Base-by-base conservation (phyloP, 2,329 filamentous ascomycete genomes). In the Cladophialophora bantiana region DNA sequence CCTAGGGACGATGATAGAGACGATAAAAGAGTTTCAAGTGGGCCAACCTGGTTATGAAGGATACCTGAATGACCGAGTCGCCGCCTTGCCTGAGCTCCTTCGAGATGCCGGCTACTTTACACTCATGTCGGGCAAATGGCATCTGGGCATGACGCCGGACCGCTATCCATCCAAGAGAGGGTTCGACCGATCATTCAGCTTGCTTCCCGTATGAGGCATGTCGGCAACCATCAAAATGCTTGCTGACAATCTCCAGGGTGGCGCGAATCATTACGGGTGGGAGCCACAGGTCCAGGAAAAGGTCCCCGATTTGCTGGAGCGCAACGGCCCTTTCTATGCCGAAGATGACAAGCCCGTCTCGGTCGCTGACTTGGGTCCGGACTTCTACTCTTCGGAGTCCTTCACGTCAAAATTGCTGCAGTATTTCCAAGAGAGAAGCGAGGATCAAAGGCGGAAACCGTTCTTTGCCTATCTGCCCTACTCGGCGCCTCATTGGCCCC, bases 401-500 rank as follows among this genome's bases (percentile, higher is more conserved):
- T 69, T 69, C 55, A 62, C 67, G 26, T 59, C 54, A 34, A 69
- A 64, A 50, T 35, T 69, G 7, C 32, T 69, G 31, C 45, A 67
- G 31, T 69, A 66, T 18, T 38, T 69, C 7, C 55, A 62, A n/a
- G 45, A 67, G 48, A 45, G 67, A 13, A 20, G 54, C 80, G 1
- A 63, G 2, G 12, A 36, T 10, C 48, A 67, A 35, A 52, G 56
- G 40, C 55, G 56, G 31, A 50, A 68, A 31, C 69, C 69, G 1
- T 71, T 71, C 58, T 71, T 71, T 56, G 69, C 69, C 13, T 71
- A 69, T 36, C 62, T 71, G 0, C 85, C 86, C 1, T 89, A 88
- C 74, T 86, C 86, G 0, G 87, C 86, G 0, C 86, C 86, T 1
- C 86, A 89, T 70, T 89, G 87, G 87, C 87, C 87, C 1, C 76